Evolutionary conservation across 2,329 filamentous ascomycete species (phyloP), one percentile per base, ranked within the genome.

Genomic region (Cladorrhinum sp.): DNA sequence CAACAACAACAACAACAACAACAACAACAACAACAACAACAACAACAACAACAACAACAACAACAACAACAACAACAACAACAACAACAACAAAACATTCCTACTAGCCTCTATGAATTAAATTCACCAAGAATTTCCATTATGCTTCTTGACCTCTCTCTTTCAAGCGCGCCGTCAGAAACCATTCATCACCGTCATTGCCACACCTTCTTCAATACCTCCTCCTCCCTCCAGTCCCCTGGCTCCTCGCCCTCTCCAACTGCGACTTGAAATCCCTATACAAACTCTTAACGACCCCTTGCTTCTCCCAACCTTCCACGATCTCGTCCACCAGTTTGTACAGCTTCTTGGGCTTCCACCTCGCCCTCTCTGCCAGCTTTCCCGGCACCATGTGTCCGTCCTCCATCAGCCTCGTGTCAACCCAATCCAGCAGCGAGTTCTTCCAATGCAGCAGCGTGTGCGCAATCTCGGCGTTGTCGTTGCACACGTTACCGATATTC

Each of bases 401-500:
- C 1, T 73, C 73, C 23, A 79, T 73, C 0, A 95, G 82, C 57
- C 83, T 84, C 26, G 82, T 79, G 23, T 88, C 79, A 0, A 93
- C 86, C 82, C 84, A 90, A 65, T 87, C 81, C 69, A 90, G 87
- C n/a, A 94, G 83, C 51, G 86, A 83, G 62, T 83, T 84, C 60
- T 88, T 87, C 91, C 91, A 93, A 74, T 95, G 91, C 3, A 86
- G 81, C 2, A 94, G 79, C 1, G 81, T 82, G 69, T 94, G 90
- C 0, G 89, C 87, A 42, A 87, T 87, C 65, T 86, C 79, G 0
- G 90, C 89, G 53, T 82, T 78, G 63, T 76, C 76, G 66, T 73
- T 72, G 71, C 78, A 80, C 12, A 74, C 71, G 12, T 65, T 66
- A 30, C 78, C 78, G 12, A 79, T 72, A 36, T 63, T 60, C 76